These are phyloP conservation scores for Fusarium oxysporum DNA, from an alignment of 2,329 filamentous ascomycete genomes.

Conservation along the genomic window DNA sequence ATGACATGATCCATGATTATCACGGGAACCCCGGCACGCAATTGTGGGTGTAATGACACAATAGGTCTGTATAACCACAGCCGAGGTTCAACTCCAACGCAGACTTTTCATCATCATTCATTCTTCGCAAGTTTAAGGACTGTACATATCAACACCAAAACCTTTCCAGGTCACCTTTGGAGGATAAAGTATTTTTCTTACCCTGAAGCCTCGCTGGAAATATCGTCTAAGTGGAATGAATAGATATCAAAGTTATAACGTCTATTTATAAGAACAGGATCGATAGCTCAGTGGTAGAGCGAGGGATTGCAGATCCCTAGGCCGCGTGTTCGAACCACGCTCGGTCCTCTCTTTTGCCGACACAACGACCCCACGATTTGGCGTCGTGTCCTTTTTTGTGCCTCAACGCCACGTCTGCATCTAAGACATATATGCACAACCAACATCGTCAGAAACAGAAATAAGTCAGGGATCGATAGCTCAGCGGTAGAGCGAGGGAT, in stretches of 20 bases:
- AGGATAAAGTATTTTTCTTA: not conserved
- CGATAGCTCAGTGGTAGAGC: constrained; percentile 42
- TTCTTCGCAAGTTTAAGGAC: not conserved
- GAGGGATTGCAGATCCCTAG: constrained; percentile 41
- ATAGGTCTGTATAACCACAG: not conserved
- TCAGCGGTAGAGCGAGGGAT: constrained; percentile 41
- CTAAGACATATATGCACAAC: not conserved
- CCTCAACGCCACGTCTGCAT: constrained; percentile 9
- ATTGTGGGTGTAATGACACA: constrained; percentile 7
- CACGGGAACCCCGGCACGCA: constrained; percentile 7
- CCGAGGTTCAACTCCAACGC: no score
- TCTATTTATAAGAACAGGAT: not conserved
- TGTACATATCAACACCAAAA: not conserved
- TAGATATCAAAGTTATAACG: rapidly evolving
- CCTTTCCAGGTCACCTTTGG: no score
- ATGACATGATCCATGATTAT: constrained; percentile 8
- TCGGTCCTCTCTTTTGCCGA: constrained; percentile 34
- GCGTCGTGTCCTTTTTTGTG: constrained; percentile 18
- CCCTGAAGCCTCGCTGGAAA: not conserved
- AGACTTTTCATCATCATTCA: not conserved
- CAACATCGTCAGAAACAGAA: not conserved
- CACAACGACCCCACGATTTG: not conserved
- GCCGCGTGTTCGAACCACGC: constrained; percentile 40
- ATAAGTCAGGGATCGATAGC: constrained; percentile 30
- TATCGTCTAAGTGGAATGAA: rapidly evolving